Conservation (phyloP, 345 rosid genomes). For the Euphorbia pulcherrima region DNA sequence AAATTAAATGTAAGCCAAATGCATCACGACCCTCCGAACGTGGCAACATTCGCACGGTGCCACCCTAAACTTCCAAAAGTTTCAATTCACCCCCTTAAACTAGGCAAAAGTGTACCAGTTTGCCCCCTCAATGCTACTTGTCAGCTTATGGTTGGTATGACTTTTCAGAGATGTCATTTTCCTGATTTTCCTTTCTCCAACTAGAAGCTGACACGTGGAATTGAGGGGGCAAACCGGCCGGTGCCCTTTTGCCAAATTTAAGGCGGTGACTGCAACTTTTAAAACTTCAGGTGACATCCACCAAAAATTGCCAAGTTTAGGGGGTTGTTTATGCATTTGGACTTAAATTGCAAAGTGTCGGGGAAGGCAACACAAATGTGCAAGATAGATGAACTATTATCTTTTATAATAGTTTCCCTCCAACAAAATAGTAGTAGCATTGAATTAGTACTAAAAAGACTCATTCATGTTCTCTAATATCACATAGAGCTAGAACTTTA, state of each 20-base stretch:
- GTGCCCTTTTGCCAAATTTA: background rate
- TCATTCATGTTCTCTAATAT: background rate
- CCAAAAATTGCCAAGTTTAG: background rate
- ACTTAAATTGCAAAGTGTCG: background rate
- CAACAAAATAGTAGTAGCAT: background rate
- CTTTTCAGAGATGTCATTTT: too few relatives aligned
- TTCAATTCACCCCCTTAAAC: too few relatives aligned
- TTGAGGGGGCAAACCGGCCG: too few relatives aligned
- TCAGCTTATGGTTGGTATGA: too few relatives aligned
- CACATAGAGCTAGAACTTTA: background rate
- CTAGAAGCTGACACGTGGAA: too few relatives aligned
- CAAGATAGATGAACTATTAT: background rate
- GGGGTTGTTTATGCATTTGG: background rate
- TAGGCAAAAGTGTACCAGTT: too few relatives aligned
- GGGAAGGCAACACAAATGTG: too few relatives aligned
- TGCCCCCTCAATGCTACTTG: too few relatives aligned
- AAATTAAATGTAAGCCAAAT: background rate
- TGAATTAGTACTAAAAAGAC: background rate
- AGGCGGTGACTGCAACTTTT: background rate
- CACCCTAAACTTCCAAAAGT: too few relatives aligned
- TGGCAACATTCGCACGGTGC: background rate
- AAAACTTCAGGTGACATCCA: background rate
- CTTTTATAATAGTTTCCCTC: background rate
- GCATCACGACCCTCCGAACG: background rate
- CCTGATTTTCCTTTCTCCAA: too few relatives aligned